phyloP scores from a whole-genome alignment of 495 filamentous ascomycete genomes.

The Daldinia vernicosa region DNA sequence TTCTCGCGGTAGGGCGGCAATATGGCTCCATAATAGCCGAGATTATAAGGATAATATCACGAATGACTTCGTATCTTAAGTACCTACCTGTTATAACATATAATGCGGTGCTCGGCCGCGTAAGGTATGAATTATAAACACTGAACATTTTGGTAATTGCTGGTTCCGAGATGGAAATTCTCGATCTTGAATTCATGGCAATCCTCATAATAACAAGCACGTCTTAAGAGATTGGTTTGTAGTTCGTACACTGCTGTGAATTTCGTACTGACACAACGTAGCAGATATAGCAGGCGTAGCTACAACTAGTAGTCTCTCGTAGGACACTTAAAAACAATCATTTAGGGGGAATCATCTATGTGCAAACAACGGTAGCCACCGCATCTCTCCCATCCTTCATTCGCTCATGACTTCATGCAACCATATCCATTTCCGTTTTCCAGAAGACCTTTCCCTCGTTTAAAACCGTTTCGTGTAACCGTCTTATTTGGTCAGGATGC shows the following conservation, averaged over 20 bases:
- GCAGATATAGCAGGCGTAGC: background rate
- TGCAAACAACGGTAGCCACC: conserved; percentile 23
- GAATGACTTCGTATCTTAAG: too few species aligned
- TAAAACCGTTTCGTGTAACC: conserved; percentile 1
- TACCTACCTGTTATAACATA: too few species aligned
- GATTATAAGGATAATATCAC: too few species aligned
- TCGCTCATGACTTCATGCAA: conserved; percentile 34
- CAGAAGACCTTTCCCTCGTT: conserved; percentile 4
- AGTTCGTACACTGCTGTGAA: background rate
- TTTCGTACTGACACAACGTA: background rate
- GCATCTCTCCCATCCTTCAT: conserved; percentile 30
- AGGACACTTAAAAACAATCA: conserved; percentile 12
- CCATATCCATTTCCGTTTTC: conserved; percentile 30
- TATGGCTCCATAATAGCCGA: too few species aligned
- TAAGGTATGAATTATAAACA: too few species aligned
- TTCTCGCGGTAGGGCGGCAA: too few species aligned
- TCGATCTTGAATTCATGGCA: background rate
- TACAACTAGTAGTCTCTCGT: conserved; percentile 1
- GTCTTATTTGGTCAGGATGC: conserved; percentile 36
- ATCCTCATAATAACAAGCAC: background rate
- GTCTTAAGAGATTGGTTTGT: conserved; percentile 5
- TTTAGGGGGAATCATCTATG: conserved; percentile 41
- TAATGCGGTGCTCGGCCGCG: too few species aligned
- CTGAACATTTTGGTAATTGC: too few species aligned
- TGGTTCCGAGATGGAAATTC: too few species aligned